phyloP scores from a whole-genome alignment of 805 yeast genomes.

The Suhomyces canberraensis region DNA sequence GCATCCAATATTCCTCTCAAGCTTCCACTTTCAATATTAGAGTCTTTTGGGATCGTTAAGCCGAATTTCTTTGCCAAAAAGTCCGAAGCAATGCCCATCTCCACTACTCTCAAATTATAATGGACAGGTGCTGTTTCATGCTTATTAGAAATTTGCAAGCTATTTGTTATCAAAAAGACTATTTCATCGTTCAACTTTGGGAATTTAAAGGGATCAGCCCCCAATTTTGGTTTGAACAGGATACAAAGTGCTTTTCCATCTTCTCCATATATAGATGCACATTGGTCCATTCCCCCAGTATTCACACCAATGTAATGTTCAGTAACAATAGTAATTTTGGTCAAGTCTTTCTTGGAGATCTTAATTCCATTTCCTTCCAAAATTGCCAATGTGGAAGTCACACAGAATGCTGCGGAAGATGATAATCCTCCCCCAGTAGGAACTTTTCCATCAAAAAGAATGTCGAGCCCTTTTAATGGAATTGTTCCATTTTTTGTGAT shows the following conservation, averaged over 20 bases:
- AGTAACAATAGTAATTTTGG: slow-evolving; percentile 58
- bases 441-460: slow-evolving; percentile 59
- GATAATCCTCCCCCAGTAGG: slow-evolving; percentile 73
- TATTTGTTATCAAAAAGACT: slow-evolving; percentile 60
- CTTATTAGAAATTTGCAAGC: slow-evolving; percentile 60
- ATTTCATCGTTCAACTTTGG: slow-evolving; percentile 44
- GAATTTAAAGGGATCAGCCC: slow-evolving; percentile 52
- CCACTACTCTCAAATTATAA: slow-evolving; percentile 70
- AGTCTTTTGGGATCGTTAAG: slow-evolving; percentile 42
- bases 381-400: slow-evolving; percentile 57
- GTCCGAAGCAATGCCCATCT: slow-evolving; percentile 65
- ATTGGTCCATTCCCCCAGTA: slow-evolving; percentile 80
- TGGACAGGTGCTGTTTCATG: slow-evolving; percentile 67
- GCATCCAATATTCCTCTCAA: slow-evolving; percentile 62
- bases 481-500: slow-evolving; percentile 14
- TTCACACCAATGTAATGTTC: slow-evolving; percentile 74
- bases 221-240: slow-evolving; percentile 56
- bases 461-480: slow-evolving; percentile 46
- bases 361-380: slow-evolving; percentile 49
- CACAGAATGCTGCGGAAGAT: slow-evolving; percentile 71
- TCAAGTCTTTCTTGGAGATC: slow-evolving; percentile 50
- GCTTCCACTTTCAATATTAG: slow-evolving; percentile 55
- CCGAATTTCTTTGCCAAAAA: slow-evolving; percentile 49
- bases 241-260: slow-evolving; percentile 55
- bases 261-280: slow-evolving; percentile 67